Percentiles rank a stretch among this genome's conserved stretches.
Evolutionary conservation across 2,329 filamentous ascomycete species (phyloP).

Genomic region (Aspergillus sp.): DNA sequence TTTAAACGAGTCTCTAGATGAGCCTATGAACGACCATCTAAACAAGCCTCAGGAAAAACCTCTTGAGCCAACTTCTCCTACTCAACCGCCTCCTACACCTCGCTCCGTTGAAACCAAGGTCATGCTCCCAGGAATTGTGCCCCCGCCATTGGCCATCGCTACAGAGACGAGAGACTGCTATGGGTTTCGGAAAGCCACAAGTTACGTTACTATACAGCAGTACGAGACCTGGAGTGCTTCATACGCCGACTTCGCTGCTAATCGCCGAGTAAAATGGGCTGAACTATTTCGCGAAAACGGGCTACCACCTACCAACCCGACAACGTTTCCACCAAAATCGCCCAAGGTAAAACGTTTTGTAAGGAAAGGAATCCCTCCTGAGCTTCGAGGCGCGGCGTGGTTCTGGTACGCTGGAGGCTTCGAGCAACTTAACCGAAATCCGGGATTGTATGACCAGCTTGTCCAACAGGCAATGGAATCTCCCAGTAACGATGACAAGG

Average conservation of each 20-base stretch:
- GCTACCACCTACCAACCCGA: conserved; percentile 69
- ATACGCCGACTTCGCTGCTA: conserved; percentile 73
- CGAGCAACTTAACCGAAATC: conserved; percentile 71
- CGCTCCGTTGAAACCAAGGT: conserved; percentile 23
- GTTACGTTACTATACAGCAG: conserved; percentile 72
- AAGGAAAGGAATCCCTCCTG: conserved; percentile 88
- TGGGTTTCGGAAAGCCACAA: conserved; percentile 85
- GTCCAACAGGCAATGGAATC: conserved; percentile 64
- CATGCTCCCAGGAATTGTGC: conserved; percentile 37
- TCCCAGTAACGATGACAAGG: conserved; percentile 71
- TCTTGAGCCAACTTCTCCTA: conserved; percentile 1
- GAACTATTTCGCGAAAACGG: conserved; percentile 73
- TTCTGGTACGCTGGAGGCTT: conserved; percentile 94
- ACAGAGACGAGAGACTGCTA: conserved; percentile 69
- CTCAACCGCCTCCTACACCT: not conserved
- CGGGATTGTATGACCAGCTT: conserved; percentile 73
- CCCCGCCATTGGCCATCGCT: conserved; percentile 35
- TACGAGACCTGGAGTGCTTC: conserved; percentile 78
- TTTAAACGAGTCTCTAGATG: not conserved
- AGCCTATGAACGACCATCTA: not conserved
- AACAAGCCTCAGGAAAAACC: not conserved
- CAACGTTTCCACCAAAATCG: conserved; percentile 75
- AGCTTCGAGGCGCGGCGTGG: conserved; percentile 94
- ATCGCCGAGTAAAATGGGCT: conserved; percentile 79
- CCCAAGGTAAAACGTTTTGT: conserved; percentile 87